Conservation (phyloP, 163 green algal genomes). For the Coccomyxa subellipsoidea region DNA sequence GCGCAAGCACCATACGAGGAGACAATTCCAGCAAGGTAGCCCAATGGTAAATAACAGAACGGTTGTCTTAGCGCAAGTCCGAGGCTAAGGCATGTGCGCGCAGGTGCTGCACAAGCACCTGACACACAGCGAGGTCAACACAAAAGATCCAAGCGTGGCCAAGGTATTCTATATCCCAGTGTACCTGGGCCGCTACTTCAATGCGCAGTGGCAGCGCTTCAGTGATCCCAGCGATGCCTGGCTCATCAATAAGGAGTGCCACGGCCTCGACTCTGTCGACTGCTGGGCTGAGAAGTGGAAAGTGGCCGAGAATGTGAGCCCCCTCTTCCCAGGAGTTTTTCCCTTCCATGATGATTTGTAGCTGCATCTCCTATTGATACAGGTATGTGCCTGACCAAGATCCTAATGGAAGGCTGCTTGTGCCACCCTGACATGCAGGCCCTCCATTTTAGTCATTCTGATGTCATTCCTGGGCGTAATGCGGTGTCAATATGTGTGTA, state of each 20-base stretch:
- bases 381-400: too few relatives aligned
- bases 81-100: too few relatives aligned
- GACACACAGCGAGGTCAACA: background rate
- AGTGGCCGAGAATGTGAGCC: background rate
- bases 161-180: constrained; percentile 14
- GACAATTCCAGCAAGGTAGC: too few relatives aligned
- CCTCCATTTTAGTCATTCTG: too few relatives aligned
- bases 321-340: background rate
- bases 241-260: constrained; percentile 2
- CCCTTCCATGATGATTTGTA: background rate
- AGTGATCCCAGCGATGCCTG: background rate
- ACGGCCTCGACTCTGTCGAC: background rate
- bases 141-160: background rate
- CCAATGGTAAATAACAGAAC: too few relatives aligned
- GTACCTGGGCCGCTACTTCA: constrained; percentile 10
- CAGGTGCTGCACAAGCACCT: constrained; percentile 13
- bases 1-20: too few relatives aligned
- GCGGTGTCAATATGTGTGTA: too few relatives aligned
- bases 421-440: too few relatives aligned
- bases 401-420: too few relatives aligned
- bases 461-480: too few relatives aligned
- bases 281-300: constrained; percentile 10
- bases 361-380: background rate
- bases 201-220: constrained; percentile 7
- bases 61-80: too few relatives aligned